Base-by-base conservation (phyloP, 306 rosid species). In the Vigna reflexopilosa region DNA sequence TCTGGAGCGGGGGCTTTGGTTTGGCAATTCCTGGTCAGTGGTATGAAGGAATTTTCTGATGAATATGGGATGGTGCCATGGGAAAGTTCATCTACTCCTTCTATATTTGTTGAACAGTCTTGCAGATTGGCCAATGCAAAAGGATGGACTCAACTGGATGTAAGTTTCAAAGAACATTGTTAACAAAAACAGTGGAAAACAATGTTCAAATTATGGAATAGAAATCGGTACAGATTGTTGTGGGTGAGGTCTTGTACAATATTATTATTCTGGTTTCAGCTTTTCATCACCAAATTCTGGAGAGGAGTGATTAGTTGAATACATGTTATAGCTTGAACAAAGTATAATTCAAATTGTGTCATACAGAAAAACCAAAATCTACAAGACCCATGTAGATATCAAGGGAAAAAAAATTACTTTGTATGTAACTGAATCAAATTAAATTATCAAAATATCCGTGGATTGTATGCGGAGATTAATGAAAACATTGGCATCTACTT, bases 1-100 rank as follows among this genome's bases (percentile, higher is more conserved):
- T 83, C 99, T 6, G 98, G 99, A 36, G 97, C 97, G 8, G 99
- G 99, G 49, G 85, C 97, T 67, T 67, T 95, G 16, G 88, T 88
- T 54, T 93, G 99, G 99, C 99, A 95, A 86, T 88, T 89, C 80
- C 81, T 95, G 14, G 97, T 89, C 0, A 88, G 73, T 15, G 94
- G 97, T 79, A 93, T 95, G 90, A 81, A 81, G 5, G 96, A 91
- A 76, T 93, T 83, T 63, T 82, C 89, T 17, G 98, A 95, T 83
- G 98, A 93, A 58, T 95, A 91, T 19, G 98, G 90, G 9, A 83
- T 95, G 54, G 86, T 95, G 28, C 97, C 97, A 0, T 76, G 87
- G 81, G 93, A 87, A 78, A 88, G 84, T 45, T 77, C 86, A 1
- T 75, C 98, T 1, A 87, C 84, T 12, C 77, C 87, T 70, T 64